phyloP scores from a whole-genome alignment of 345 rosid genomes.

The Salix koriyanagi region DNA sequence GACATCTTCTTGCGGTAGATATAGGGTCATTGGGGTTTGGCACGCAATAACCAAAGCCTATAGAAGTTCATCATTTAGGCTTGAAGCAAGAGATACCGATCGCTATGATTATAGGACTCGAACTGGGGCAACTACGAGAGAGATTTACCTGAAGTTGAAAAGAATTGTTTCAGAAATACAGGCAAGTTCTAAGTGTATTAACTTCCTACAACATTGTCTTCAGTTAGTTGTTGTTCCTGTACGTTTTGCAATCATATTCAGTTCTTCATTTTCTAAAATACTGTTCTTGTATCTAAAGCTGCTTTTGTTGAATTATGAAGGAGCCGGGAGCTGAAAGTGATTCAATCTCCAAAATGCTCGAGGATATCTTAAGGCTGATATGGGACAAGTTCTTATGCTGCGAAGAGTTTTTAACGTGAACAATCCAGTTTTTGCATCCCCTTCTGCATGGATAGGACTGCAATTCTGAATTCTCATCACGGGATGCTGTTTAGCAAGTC shows the following conservation, averaged over 20 bases:
- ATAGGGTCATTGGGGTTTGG: constrained; percentile 40
- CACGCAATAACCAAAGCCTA: constrained; percentile 37
- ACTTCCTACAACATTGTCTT: no score
- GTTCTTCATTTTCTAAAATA: background rate
- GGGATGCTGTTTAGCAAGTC: no score
- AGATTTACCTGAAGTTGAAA: constrained; percentile 42
- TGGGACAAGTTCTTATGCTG: constrained; percentile 41
- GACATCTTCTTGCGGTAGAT: constrained; percentile 39
- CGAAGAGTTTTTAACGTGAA: background rate
- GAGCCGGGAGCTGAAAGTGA: constrained; percentile 19
- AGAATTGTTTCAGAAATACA: constrained; percentile 36
- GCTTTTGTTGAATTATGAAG: constrained; percentile 16
- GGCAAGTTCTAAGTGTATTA: constrained; percentile 10
- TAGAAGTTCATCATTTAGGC: constrained; percentile 34
- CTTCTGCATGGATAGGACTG: no score
- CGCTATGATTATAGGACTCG: constrained; percentile 43
- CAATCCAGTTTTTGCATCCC: no score
- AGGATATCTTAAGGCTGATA: constrained; percentile 37
- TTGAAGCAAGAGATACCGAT: constrained; percentile 53
- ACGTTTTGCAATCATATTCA: no score
- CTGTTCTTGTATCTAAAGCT: background rate
- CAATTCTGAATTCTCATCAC: no score
- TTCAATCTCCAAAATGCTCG: constrained; percentile 24
- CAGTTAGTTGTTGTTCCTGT: no score
- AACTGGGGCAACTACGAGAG: constrained; percentile 35